Evolutionary conservation across 78 protist species (phyloP).

Genomic region (Thecamonas trahens): DNA sequence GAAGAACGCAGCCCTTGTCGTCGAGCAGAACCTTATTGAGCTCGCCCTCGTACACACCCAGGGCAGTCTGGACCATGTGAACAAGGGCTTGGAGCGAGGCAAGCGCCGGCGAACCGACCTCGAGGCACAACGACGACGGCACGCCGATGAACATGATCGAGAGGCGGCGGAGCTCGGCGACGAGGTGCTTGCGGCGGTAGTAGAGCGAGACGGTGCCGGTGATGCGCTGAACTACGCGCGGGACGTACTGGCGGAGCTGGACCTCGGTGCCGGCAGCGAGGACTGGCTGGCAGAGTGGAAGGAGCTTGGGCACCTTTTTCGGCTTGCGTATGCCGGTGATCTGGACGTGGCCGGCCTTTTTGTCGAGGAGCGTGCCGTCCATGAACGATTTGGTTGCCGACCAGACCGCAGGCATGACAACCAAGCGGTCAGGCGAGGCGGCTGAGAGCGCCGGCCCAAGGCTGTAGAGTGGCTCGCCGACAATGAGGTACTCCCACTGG

Average conservation of each 20-base stretch:
- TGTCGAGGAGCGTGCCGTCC: too few relatives aligned
- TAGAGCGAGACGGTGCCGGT: neutral
- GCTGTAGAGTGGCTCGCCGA: neutral
- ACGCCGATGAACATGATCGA: neutral
- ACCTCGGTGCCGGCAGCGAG: neutral
- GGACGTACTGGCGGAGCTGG: neutral
- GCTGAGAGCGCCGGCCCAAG: neutral
- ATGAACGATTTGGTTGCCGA: too few relatives aligned
- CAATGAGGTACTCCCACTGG: neutral
- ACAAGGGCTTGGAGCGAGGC: too few relatives aligned
- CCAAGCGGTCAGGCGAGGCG: neutral
- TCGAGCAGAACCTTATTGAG: too few relatives aligned
- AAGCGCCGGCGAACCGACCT: too few relatives aligned
- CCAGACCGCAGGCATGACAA: too few relatives aligned
- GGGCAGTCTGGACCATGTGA: too few relatives aligned
- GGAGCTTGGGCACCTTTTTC: neutral
- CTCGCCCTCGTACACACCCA: too few relatives aligned
- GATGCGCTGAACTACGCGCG: neutral
- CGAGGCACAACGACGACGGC: too few relatives aligned
- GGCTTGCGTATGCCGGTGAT: too few relatives aligned
- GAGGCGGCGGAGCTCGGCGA: neutral
- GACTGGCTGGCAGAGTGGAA: neutral
- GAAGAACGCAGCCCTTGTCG: conserved; percentile 59
- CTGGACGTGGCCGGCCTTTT: neutral
- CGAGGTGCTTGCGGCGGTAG: neutral